Base-by-base conservation (phyloP, 768 basidiomycete species). In the Boletus eberwhitei region DNA sequence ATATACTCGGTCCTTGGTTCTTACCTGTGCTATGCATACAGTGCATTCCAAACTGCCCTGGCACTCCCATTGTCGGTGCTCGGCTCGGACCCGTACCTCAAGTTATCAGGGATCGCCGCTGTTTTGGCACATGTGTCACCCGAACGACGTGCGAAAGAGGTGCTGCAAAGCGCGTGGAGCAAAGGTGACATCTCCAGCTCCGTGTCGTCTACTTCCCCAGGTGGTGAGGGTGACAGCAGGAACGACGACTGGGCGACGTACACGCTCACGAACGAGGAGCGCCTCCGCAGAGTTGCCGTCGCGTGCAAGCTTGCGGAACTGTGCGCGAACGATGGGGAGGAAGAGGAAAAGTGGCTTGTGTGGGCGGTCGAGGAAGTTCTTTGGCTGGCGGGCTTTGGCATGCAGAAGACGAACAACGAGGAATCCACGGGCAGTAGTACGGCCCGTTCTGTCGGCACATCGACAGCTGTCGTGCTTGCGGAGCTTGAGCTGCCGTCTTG, bases 21-120 rank as follows among this genome's bases (percentile, higher is more conserved):
- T 54, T 4, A 49, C 24, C 9, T 11, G 17, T 37, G 34, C 34
- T 2, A 17, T 16, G 8, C 35, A 29, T 24, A 14, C 24, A 86
- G 84, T 21, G 85, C 86, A 35, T 84, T 79, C 72, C 72, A 82
- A 29, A 80, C 75, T 1, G 78, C 84, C 1, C 73, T 78, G 53
- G 58, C 65, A 0, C 74, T 86, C 5, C 77, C 76, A 0, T 52
- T 70, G 22, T 65, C 69, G 1, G 59, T 43, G 19, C 69, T 79
- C 47, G 59, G 69, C 0, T 55, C 75, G 3, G 73, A 80, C 19
- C 83, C 86, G 0, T 77, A 84, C 52, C 77, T 88, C 52, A 90
- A 88, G 66, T 72, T 81, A 0, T 82, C 86, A 0, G 88, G 88
- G 4, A 80, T 90, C 13, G 87, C 81, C 2, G 77, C 85, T 26